Base-by-base conservation (phyloP, 2,329 filamentous ascomycete species). In the Harringtonia lauricola region DNA sequence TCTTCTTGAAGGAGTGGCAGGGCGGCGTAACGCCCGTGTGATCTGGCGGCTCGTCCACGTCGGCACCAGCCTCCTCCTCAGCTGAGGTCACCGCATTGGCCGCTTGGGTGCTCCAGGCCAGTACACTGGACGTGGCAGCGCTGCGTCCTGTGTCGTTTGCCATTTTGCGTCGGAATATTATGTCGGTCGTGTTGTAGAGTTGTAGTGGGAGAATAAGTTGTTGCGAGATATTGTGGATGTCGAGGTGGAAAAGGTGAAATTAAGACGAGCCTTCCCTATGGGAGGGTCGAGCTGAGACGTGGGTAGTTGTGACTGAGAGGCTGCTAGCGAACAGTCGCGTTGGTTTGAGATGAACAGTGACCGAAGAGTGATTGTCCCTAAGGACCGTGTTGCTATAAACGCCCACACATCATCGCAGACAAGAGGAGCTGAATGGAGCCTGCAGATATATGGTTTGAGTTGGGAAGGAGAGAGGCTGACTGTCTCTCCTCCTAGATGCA, bases 21-120 rank as follows among this genome's bases (percentile, higher is more conserved):
- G 22, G 7, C 8, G 3, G 33, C 2, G 33, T 5, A 4, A 40
- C 28, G 47, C 46, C 5, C 22, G 44, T 57, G 64, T 56, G 40
- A 64, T 95, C 89, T 55, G 89, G 88, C 40, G 89, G 89, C 63
- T 96, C 90, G 62, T 96, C 90, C 41, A 81, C 72, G 56, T 95
- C 90, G 51, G 83, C 76, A 46, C 72, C 66, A 52, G 79, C 61
- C 45, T 95, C 88, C 47, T 77, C 74, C 50, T 73, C 68, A 17
- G 62, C 56, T 21, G 63, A 60, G 30, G 63, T 57, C 51, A 66
- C 63, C 55, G 66, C 60, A 39, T 64, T 66, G 48, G 63, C 59
- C 39, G 63, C 58, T 43, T 68, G 64, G 31, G 66, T 57, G 36
- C 63, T 64, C 65, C 67, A 70, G 43, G 62, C 64, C 54, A 71